A percentile compares a stretch with the other conserved stretches of the same genome.
These are phyloP conservation scores for Xylaria sp. DNA, from an alignment of 2,329 filamentous ascomycete species.

Conservation along the genomic window DNA sequence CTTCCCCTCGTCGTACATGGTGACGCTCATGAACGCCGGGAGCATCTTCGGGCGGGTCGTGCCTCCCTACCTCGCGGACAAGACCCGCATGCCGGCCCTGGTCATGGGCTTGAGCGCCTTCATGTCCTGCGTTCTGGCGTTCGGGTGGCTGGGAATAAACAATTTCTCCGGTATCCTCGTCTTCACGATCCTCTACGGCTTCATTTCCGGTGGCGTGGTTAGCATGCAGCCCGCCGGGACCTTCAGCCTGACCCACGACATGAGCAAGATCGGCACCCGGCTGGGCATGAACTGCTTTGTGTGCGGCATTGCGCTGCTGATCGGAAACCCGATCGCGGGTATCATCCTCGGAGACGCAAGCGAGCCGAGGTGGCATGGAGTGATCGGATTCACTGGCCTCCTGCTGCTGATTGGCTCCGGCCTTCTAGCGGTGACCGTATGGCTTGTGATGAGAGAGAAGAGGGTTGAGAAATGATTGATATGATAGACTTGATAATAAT, in stretches of 20 bases:
- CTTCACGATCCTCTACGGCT: conserved; percentile 49
- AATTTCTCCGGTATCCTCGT: conserved; percentile 42
- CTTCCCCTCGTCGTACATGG: conserved; percentile 44
- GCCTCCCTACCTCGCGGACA: conserved; percentile 49
- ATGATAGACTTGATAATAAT: not conserved
- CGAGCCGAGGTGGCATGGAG: conserved; percentile 8
- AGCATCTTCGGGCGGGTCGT: conserved; percentile 50
- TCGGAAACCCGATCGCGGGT: conserved; percentile 50
- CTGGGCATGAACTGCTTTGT: conserved; percentile 41
- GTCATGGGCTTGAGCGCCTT: conserved; percentile 37
- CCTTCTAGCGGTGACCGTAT: not conserved
- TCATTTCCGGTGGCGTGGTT: conserved; percentile 49
- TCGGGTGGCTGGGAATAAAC: conserved; percentile 38
- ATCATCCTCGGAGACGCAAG: not conserved
- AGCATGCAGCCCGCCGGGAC: conserved; percentile 47
- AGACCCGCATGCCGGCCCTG: conserved; percentile 45
- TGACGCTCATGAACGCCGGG: conserved; percentile 49
- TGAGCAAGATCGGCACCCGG: conserved; percentile 39
- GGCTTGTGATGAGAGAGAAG: not conserved
- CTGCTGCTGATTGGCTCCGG: conserved; percentile 1
- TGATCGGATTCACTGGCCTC: conserved; percentile 8
- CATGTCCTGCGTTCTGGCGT: conserved; percentile 41
- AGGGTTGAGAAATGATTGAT: not conserved
- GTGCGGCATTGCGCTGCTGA: conserved; percentile 50
- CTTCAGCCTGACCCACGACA: conserved; percentile 41